phyloP scores from a whole-genome alignment of 495 filamentous ascomycete genomes.

The Penicillium herquei region DNA sequence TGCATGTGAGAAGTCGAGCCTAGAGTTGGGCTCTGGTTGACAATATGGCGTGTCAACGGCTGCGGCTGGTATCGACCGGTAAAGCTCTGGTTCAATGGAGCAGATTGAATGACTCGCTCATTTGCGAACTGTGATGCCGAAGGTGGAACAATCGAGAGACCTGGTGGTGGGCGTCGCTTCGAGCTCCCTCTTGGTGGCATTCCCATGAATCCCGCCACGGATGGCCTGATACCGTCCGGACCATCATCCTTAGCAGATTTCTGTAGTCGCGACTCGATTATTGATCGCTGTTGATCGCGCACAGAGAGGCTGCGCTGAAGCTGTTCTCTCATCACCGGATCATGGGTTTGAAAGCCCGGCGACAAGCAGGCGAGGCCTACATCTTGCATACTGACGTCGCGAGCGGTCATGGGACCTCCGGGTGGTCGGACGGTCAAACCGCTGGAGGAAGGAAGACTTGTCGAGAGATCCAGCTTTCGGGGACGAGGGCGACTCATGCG shows the following conservation, averaged over 20 bases:
- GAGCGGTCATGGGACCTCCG: constrained; percentile 75
- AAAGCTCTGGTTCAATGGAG: constrained; percentile 92
- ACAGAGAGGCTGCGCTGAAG: constrained; percentile 91
- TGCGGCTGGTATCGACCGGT: constrained; percentile 84
- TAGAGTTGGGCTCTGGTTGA: constrained; percentile 82
- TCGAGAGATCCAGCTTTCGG: constrained; percentile 83
- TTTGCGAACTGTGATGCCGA: constrained; percentile 94
- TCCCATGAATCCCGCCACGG: constrained; percentile 50
- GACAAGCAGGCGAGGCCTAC: constrained; percentile 93
- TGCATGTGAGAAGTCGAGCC: constrained; percentile 89
- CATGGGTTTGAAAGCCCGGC: constrained; percentile 91
- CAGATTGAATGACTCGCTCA: constrained; percentile 95
- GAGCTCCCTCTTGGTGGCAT: constrained; percentile 61
- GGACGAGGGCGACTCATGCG: constrained; percentile 79
- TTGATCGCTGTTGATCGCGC: constrained; percentile 87
- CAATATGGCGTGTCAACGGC: constrained; percentile 76
- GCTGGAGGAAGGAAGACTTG: constrained; percentile 60
- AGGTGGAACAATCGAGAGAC: constrained; percentile 91
- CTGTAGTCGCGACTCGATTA: constrained; percentile 90
- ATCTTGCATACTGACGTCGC: constrained; percentile 82
- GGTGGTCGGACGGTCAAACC: constrained; percentile 60
- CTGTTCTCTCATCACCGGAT: constrained; percentile 95
- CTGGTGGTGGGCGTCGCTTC: constrained; percentile 80
- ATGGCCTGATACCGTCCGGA: constrained; percentile 57
- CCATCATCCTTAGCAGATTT: constrained; percentile 76